Percentiles rank a stretch among this genome's conserved stretches.
These are phyloP conservation scores for Hortaea werneckii DNA, from an alignment of 2,329 filamentous ascomycete species.

Conservation along the genomic window DNA sequence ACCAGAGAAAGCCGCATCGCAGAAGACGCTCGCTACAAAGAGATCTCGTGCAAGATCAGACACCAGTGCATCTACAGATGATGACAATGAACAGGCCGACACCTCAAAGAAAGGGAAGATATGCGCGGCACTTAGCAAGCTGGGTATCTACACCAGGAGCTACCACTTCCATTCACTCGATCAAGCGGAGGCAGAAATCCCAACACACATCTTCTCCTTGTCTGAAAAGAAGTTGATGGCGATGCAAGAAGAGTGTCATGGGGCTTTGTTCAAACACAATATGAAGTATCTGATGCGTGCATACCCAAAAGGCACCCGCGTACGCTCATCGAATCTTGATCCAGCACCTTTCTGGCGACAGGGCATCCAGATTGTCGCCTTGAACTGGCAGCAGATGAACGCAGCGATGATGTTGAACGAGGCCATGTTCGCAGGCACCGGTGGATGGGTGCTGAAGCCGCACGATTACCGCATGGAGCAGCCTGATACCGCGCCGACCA, in stretches of 20 bases:
- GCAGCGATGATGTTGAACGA: constrained; percentile 94
- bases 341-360: constrained; percentile 78
- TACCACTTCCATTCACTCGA: constrained; percentile 68
- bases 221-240: constrained; percentile 58
- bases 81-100: constrained; percentile 26
- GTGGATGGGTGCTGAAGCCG: constrained; percentile 81
- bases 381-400: constrained; percentile 90
- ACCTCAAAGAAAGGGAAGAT: constrained; percentile 48
- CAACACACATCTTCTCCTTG: constrained; percentile 55
- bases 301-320: constrained; percentile 73
- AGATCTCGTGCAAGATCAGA: constrained; percentile 6
- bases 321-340: constrained; percentile 78
- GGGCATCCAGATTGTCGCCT: constrained; percentile 75
- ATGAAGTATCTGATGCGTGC: constrained; percentile 72
- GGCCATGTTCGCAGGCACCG: constrained; percentile 74
- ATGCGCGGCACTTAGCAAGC: constrained; percentile 57
- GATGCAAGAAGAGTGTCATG: constrained; percentile 45
- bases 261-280: constrained; percentile 69
- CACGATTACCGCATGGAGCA: constrained; percentile 50
- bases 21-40: constrained; percentile 1
- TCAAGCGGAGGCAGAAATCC: constrained; percentile 47
- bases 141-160: constrained; percentile 80
- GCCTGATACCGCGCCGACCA: constrained; percentile 1
- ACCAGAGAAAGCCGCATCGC: constrained; percentile 22
- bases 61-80: constrained; percentile 15